Evolutionary conservation across 2,329 filamentous ascomycete species (phyloP).

Genomic region (Arachnomyces sp.): DNA sequence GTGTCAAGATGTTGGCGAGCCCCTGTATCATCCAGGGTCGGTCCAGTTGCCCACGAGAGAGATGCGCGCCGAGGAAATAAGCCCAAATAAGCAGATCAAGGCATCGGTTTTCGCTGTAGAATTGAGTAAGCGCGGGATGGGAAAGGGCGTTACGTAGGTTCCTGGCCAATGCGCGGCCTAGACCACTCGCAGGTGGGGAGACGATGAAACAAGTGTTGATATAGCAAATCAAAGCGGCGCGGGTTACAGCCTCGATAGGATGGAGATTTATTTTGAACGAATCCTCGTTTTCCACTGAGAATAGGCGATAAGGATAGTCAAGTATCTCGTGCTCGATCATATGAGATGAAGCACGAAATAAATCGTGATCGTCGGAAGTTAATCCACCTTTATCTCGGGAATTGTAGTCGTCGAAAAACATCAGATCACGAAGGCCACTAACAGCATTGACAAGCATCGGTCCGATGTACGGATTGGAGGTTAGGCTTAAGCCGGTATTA

Average conservation of each 20-base stretch:
- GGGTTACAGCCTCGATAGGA: constrained; percentile 23
- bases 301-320: constrained; percentile 25
- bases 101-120: constrained; percentile 2
- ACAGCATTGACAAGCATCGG: constrained; percentile 19
- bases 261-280: constrained; percentile 11
- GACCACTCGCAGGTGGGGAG: constrained; percentile 24
- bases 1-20: constrained; percentile 17
- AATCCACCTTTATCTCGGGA: constrained; percentile 16
- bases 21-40: constrained; percentile 24
- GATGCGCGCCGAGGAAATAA: constrained; percentile 26
- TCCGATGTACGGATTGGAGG: constrained; percentile 23
- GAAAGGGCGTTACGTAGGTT: constrained; percentile 19
- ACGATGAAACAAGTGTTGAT: constrained; percentile 26
- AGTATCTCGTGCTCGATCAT: constrained; percentile 32
- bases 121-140: constrained; percentile 11
- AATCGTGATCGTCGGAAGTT: constrained; percentile 20
- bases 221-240: constrained; percentile 24
- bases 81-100: constrained; percentile 24
- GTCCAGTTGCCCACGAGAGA: constrained; percentile 21
- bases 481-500: constrained; percentile 21
- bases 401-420: constrained; percentile 25
- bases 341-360: constrained; percentile 26
- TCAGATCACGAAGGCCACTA: constrained; percentile 21
- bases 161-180: constrained; percentile 26
- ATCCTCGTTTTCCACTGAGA: background rate